Base-by-base conservation (phyloP, 1,284 basidiomycete genomes). In the Papiliotrema laurentii region DNA sequence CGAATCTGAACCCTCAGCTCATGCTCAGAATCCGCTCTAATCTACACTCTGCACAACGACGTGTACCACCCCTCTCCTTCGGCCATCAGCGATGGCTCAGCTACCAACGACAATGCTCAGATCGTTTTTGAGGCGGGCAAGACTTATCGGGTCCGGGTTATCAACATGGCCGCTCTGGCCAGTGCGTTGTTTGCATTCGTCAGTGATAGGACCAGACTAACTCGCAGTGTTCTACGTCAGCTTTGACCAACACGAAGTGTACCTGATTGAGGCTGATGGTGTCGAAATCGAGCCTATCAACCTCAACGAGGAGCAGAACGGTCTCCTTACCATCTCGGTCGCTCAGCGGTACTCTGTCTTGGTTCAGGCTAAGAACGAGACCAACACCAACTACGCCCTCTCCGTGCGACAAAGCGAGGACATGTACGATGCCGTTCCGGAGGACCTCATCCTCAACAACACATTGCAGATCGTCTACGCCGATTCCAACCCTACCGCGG, bases 321-420 rank as follows among this genome's bases (percentile, higher is more conserved):
- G 89, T 62, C 68, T 84, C 28, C 61, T 97, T 45, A 79, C 82
- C 36, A 55, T 96, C 50, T 79, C 87, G 5, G 89, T 87, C 40
- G 92, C 92, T 0, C 93, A 97, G 71, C 83, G 93, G n/a, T 96
- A 93, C 74, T 92, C 89, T 0, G 77, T 97, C 43, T 82, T 97
- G 41, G 88, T 97, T 43, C 86, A 84, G 19, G 91, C 94, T 10
- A 82, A 86, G 49, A 90, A 92, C 71, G 87, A 91, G 61, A 86
- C 87, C 0, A 76, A 76, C 14, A 74, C 80, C 19, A 96, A 97
- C 77, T 97, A 85, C 83, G 83, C 81, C 37, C 82, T 98, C 54
- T 89, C 92, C 66, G 86, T 87, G 22, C 88, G 90, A 77, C 89
- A 97, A 81, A 88, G 91, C 52, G 59, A 65, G 13, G 75, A 75